phyloP scores from a whole-genome alignment of 2,329 filamentous ascomycete genomes.

The Beauveria sp. region DNA sequence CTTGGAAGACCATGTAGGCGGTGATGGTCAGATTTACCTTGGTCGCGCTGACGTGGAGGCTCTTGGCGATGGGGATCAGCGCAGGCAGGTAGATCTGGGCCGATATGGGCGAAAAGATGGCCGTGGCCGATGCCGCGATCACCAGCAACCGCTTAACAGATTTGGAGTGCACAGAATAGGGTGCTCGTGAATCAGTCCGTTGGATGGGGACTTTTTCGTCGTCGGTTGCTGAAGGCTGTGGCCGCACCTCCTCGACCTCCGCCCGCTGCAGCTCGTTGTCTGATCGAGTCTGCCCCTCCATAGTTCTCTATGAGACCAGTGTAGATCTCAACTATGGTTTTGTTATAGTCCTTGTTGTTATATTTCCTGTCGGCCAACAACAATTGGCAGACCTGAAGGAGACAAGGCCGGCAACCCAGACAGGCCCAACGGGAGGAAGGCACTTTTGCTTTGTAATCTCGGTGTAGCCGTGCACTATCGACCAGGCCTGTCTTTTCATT shows the following conservation, averaged over 20 bases:
- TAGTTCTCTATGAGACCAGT: neutral
- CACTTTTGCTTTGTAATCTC: no score
- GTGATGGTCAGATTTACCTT: conserved; percentile 45
- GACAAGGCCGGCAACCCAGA: no score
- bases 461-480: no score
- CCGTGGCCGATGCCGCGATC: conserved; percentile 29
- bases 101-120: conserved; percentile 39
- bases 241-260: neutral
- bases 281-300: neutral
- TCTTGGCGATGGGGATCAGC: conserved; percentile 38
- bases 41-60: conserved; percentile 34
- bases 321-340: neutral
- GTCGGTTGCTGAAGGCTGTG: neutral
- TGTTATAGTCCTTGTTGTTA: neutral
- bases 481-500: no score
- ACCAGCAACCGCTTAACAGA: conserved; percentile 35
- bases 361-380: neutral
- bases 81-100: conserved; percentile 50
- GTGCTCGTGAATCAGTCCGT: conserved; percentile 11
- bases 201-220: neutral
- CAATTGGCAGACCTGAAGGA: no score
- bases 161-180: conserved; percentile 31
- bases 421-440: no score
- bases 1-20: conserved; percentile 54
- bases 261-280: neutral